Percentiles rank a stretch among this genome's conserved stretches.
Evolutionary conservation across 2,329 filamentous ascomycete species (phyloP).

Genomic region (Neofusicoccum sp.): DNA sequence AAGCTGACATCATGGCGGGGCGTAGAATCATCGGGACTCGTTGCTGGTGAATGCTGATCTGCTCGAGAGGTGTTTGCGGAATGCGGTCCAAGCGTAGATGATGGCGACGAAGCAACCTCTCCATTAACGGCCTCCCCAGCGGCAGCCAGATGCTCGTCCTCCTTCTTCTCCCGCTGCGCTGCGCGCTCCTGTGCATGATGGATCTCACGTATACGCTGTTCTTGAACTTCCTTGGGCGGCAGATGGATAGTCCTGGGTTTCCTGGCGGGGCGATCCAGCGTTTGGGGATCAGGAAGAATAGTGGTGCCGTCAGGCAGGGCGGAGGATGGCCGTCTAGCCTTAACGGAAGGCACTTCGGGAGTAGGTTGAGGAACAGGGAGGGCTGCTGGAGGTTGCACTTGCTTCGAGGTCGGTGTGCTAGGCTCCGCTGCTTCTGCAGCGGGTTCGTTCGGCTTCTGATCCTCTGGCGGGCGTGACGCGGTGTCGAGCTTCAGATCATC

Average conservation of each 20-base stretch:
- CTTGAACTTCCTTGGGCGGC: constrained; percentile 51
- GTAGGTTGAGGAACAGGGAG: constrained; percentile 6
- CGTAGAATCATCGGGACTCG: constrained; percentile 66
- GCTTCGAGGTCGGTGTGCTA: not conserved
- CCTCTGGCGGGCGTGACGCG: constrained; percentile 21
- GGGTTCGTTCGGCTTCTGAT: constrained; percentile 22
- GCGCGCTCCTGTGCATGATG: constrained; percentile 38
- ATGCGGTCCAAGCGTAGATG: constrained; percentile 66
- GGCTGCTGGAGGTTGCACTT: not conserved
- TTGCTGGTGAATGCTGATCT: constrained; percentile 68
- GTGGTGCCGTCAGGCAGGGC: constrained; percentile 36
- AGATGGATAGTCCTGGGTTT: constrained; percentile 44
- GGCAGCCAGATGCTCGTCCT: constrained; percentile 34
- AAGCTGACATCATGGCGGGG: constrained; percentile 35
- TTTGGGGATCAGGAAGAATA: constrained; percentile 27
- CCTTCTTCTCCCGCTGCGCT: constrained; percentile 38
- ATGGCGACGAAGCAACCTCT: constrained; percentile 49
- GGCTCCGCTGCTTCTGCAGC: constrained; percentile 8
- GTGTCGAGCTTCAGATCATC: constrained; percentile 15
- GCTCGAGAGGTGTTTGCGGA: constrained; percentile 71
- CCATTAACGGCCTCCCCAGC: constrained; percentile 22
- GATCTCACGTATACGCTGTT: constrained; percentile 45
- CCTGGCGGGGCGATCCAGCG: constrained; percentile 18
- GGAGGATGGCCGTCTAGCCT: constrained; percentile 28
- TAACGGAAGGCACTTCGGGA: constrained; percentile 25